Conservation (phyloP, 805 yeast species). For the Yamadazyma olivae region DNA sequence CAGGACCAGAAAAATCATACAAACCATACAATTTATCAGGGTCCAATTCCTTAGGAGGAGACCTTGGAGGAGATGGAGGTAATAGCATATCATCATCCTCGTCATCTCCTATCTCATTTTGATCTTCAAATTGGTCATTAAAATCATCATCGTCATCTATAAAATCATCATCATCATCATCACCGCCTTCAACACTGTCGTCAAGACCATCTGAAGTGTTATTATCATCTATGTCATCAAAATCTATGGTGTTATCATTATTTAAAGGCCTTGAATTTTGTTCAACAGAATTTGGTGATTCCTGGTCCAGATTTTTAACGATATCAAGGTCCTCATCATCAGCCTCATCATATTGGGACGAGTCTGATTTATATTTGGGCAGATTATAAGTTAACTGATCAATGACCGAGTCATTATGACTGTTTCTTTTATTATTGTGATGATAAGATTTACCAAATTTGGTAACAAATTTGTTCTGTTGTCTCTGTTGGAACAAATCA, state of each 20-base stretch:
- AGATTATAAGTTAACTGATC: background rate
- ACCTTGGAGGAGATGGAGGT: conserved; percentile 66
- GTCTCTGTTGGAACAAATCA: conserved; percentile 34
- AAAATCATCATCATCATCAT: conserved; percentile 5
- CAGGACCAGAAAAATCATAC: conserved; percentile 87
- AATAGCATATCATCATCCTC: conserved; percentile 42
- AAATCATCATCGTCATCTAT: conserved; percentile 10
- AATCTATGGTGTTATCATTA: background rate
- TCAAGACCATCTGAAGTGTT: background rate
- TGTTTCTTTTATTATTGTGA: conserved; percentile 2
- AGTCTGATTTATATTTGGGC: background rate
- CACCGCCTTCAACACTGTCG: background rate
- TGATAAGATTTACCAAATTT: conserved; percentile 24
- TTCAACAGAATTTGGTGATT: no score
- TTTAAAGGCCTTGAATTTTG: background rate
- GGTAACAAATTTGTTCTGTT: conserved; percentile 28
- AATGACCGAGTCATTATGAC: background rate
- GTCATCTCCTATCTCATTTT: conserved; percentile 33
- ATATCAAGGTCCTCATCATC: background rate
- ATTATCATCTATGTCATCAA: background rate
- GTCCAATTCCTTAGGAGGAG: conserved; percentile 79
- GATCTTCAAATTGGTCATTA: conserved; percentile 10
- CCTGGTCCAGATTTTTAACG: background rate
- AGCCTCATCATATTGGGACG: background rate
- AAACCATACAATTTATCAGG: conserved; percentile 83